Base-by-base conservation (phyloP, 768 basidiomycete genomes). In the Lepiota subincarnata region DNA sequence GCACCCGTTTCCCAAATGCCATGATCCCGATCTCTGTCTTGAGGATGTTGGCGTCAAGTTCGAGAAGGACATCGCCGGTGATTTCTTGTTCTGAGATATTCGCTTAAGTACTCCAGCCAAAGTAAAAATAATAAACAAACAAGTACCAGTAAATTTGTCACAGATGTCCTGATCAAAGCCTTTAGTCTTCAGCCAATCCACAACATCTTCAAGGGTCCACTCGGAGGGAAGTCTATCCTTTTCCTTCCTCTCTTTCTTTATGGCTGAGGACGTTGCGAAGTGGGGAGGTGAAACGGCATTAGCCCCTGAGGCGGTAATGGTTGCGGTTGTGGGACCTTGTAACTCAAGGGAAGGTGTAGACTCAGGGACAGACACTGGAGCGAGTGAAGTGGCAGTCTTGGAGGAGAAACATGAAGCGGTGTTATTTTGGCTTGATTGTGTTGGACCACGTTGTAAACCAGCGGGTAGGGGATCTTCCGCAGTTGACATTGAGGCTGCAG, bases 11-110 rank as follows among this genome's bases (percentile, higher is more conserved):
- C 11, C 97, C 97, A 60, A 96, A 97, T 3, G 93, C 93, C 62
- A 79, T 74, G 59, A 99, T 92, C 19, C 94, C 97, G 49, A 99
- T 87, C 72, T 98, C 95, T 8, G 73, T 77, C 72, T 98, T 98
- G 61, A 99, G 85, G 13, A 97, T 77, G 63, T 87, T 88, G 50
- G 86, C 82, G 57, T 98, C 93, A 55, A 98, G 87, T 62, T 97
- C 96, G 51, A 98, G 83, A 6, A 99, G 81, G 28, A 98, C 91
- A 61, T 99, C 97, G 16, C 97, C 97, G 0, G 94, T 91, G 50
- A 99, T 98, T 73, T 99, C 97, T 83, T 99, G 94, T 71, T 98
- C 96, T 94, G 65, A 38, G 56, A 37, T 16, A 22, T 1, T 46
- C 16, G 18, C 24, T 20, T 24, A 24, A 47, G 26, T 26, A n/a